phyloP scores from a whole-genome alignment of 352 stramenopile species.

The Phytopythium cucurbitacearum region DNA sequence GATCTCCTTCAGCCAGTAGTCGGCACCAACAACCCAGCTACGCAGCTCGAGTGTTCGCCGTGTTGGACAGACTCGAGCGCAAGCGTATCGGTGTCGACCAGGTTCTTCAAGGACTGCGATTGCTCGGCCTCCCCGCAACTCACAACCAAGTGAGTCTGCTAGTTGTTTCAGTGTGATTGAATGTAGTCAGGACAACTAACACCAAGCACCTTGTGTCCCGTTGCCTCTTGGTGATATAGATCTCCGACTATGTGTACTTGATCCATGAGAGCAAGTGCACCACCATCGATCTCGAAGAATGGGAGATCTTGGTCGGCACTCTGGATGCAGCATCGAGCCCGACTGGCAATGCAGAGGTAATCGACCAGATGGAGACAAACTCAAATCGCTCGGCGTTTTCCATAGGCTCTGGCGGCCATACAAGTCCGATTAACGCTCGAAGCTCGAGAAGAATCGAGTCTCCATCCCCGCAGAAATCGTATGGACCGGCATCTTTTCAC shows the following conservation, averaged over 20 bases:
- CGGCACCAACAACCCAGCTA: conserved; percentile 23
- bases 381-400: conserved; percentile 9
- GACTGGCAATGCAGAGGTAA: conserved; percentile 1
- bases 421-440: too few relatives aligned
- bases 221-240: conserved; percentile 16
- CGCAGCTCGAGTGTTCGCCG: conserved; percentile 37
- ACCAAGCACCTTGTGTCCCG: neutral
- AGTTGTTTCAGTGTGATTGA: neutral
- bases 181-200: neutral
- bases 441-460: too few relatives aligned
- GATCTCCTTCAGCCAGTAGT: neutral
- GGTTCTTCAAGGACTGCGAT: conserved; percentile 46
- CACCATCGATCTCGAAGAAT: conserved; percentile 61
- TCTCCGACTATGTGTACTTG: conserved; percentile 70
- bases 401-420: conserved; percentile 4
- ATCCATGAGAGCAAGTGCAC: conserved; percentile 55
- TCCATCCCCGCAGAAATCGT: too few relatives aligned
- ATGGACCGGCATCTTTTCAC: too few relatives aligned
- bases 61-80: conserved; percentile 43
- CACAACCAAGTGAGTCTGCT: conserved; percentile 48
- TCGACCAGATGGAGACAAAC: neutral
- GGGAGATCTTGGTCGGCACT: conserved; percentile 59
- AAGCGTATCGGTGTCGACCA: conserved; percentile 47
- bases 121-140: conserved; percentile 49
- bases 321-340: conserved; percentile 56